Base-by-base conservation (phyloP, 257 asterid genomes). In the Solanum lignicaule region DNA sequence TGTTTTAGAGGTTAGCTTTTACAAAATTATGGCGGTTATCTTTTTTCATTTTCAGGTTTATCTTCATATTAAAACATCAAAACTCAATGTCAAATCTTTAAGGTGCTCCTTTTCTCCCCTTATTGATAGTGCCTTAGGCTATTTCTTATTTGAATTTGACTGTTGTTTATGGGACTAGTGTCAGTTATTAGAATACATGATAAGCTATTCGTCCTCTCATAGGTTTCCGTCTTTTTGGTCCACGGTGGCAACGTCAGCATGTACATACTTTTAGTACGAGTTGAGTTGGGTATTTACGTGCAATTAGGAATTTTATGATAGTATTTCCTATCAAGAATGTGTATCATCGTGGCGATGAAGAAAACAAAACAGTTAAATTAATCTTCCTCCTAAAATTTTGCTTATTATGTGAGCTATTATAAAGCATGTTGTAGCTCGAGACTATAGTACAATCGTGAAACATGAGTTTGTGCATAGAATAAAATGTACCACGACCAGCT, bases 31-130 rank as follows among this genome's bases (percentile, higher is more conserved):
- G 73, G 5, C 18, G 9, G 27, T 71, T 32, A 66, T 20, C 38
- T 33, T 83, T 73, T 87, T 90, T 78, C 62, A 78, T 91, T 91
- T 52, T 86, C 91, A 95, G 99, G 99, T 97, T 83, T 95, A 98
- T 90, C 96, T 97, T 92, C 98, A 93, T 86, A 94, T 94, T 88
- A 89, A 93, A 87, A 93, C 97, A 43, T 88, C 91, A 89, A 93
- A 92, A 89, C 93, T 90, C 86, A 94, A 88, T n/a, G 66, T 41
- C 87, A 88, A 88, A 83, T 90, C 94, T 91, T 87, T 94, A 87
- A 91, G 98, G 99, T 97, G 88, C 29, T 75, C n/a, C 38, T 75
- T 55, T 82, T 20, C 65, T 11, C 68, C 68, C 25, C 60, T 18
- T 16, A 15, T 10, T 81, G 33, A 9, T 79, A 79, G 65, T 29